Base-by-base conservation (phyloP, 805 yeast genomes). In the Ogataea pilisensis region DNA sequence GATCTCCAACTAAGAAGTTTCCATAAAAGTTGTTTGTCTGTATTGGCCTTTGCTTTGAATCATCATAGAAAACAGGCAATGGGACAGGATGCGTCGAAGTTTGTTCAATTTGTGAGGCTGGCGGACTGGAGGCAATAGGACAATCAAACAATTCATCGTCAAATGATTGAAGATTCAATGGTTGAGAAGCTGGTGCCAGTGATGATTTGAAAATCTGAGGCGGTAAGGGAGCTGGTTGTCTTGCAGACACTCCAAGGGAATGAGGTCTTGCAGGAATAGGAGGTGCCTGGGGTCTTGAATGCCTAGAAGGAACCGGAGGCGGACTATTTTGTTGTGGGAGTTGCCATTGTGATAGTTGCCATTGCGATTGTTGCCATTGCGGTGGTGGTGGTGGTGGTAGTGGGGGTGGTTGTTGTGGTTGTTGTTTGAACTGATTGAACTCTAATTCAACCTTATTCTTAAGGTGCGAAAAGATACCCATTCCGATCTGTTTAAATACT, bases 21-120 rank as follows among this genome's bases (percentile, higher is more conserved):
- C 84, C 82, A 58, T 80, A 86, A 54, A 85, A 86, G 55, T 85
- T 85, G 60, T 86, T 86, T 7, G 95, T 85, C 45, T 81, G 81
- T 22, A 82, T 69, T 11, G 66, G 64, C 5, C 88, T 89, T 20
- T 58, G 51, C 13, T 43, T 42, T 8, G 41, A 31, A 28, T 56
- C 62, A 26, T 46, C 43, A 25, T 62, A 65, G 39, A 72, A 78
- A 42, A 65, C 70, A 5, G 82, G 71, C 42, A 72, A 67, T 79
- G 84, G 80, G 6, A 83, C 68, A 8, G 87, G 80, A 54, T 84
- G 85, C 2, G 86, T 85, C 41, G 76, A 78, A 1, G 89, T 70
- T 76, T 41, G 16, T n/a, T 27, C 26, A 12, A 60, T 50, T 14
- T 42, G 49, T 2, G 50, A 26, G 3, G 42, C 47, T 1, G 64